These are phyloP conservation scores for Evansstolkia leycettana DNA, from an alignment of 495 filamentous ascomycete genomes.

Conservation along the genomic window DNA sequence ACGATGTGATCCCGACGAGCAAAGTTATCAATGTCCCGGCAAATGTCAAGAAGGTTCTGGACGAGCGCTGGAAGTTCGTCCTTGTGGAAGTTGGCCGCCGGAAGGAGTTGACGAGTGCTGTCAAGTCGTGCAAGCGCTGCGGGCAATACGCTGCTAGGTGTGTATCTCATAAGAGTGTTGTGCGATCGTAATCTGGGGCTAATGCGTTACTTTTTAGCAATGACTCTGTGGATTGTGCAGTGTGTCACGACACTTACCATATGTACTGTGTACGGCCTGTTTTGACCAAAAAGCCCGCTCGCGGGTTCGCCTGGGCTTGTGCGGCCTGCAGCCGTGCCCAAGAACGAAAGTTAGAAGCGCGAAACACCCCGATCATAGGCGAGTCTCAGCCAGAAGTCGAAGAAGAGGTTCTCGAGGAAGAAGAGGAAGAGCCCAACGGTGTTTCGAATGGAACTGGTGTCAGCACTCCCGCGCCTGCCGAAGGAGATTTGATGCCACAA, in stretches of 20 bases:
- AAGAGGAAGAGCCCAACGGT: constrained; percentile 50
- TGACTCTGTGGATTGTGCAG: constrained; percentile 94
- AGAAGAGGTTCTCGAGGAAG: constrained; percentile 69
- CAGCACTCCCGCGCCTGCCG: constrained; percentile 45
- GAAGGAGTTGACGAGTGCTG: constrained; percentile 91
- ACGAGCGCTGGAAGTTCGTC: constrained; percentile 92
- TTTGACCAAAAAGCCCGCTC: constrained; percentile 88
- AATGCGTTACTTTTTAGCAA: constrained; percentile 38
- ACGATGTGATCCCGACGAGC: constrained; percentile 86
- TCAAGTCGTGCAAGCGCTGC: constrained; percentile 94
- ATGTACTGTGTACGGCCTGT: constrained; percentile 96
- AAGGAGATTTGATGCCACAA: constrained; percentile 40
- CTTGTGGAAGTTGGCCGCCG: constrained; percentile 80
- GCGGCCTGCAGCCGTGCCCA: constrained; percentile 89
- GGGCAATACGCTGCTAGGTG: constrained; percentile 79
- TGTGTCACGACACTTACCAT: constrained; percentile 90
- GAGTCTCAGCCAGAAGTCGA: constrained; percentile 49
- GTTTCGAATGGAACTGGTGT: constrained; percentile 38
- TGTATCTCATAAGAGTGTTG: constrained; percentile 14
- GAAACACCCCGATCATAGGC: constrained; percentile 61
- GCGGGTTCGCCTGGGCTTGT: constrained; percentile 97
- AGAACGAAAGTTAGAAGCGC: constrained; percentile 82
- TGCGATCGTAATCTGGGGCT: constrained; percentile 1
- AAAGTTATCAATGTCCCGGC: constrained; percentile 93
- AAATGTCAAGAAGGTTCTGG: constrained; percentile 85